These are phyloP conservation scores for Hypsizygus marmoreus DNA, from an alignment of 768 basidiomycete genomes.

Conservation along the genomic window DNA sequence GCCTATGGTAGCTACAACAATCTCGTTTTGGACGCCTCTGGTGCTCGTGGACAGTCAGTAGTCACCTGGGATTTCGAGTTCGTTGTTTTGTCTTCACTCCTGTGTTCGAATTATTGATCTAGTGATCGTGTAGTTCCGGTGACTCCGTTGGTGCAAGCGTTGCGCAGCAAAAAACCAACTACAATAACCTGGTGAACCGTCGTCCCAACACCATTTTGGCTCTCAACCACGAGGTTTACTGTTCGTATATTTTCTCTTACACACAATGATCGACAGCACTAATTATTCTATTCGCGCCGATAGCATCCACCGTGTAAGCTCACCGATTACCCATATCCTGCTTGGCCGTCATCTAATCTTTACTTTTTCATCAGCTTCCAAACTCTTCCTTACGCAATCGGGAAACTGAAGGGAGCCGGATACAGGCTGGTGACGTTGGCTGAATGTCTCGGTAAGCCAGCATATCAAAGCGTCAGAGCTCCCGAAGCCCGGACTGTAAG, in stretches of 20 bases:
- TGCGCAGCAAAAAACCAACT: conserved; percentile 28
- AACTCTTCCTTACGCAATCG: conserved; percentile 41
- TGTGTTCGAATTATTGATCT: background rate
- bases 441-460: conserved; percentile 39
- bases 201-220: conserved; percentile 39
- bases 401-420: conserved; percentile 36
- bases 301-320: conserved; percentile 27
- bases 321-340: background rate
- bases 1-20: conserved; percentile 26
- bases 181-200: conserved; percentile 24
- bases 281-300: background rate
- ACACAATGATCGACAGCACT: conserved; percentile 1
- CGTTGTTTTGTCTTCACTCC: conserved; percentile 1
- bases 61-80: conserved; percentile 43
- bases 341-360: background rate
- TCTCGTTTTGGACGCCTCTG: conserved; percentile 19
- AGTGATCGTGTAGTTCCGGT: conserved; percentile 29
- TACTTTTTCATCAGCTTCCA: conserved; percentile 27
- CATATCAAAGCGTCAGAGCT: conserved; percentile 36
- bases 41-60: conserved; percentile 19
- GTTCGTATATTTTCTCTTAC: conserved; percentile 18
- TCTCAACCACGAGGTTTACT: conserved; percentile 40
- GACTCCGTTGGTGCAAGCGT: conserved; percentile 36
- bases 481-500: conserved; percentile 34
- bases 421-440: conserved; percentile 45